Conservation (phyloP, 306 rosid genomes). For the Fragaria iinumae region DNA sequence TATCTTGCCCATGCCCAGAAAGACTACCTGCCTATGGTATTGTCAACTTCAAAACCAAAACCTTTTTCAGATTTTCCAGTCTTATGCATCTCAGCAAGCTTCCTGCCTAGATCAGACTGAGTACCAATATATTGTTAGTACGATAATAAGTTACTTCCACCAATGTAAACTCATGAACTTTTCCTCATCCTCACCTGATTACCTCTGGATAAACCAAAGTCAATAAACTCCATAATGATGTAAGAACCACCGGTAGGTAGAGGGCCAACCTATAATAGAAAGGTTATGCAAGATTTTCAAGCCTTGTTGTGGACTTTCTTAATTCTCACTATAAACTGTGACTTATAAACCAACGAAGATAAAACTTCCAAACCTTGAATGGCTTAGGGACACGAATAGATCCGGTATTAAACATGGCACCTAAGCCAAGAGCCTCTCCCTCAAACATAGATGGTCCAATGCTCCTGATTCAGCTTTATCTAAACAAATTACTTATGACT, state of each 20-base stretch:
- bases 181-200: conserved; percentile 62
- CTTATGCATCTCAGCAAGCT: conserved; percentile 94
- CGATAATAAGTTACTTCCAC: conserved; percentile 17
- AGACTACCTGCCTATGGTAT: conserved; percentile 87
- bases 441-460: conserved; percentile 93
- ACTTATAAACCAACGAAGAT: conserved; percentile 1
- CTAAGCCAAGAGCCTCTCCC: conserved; percentile 92
- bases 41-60: conserved; percentile 77
- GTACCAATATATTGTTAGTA: conserved; percentile 23
- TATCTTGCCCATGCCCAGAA: conserved; percentile 2
- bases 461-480: conserved; percentile 64
- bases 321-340: conserved; percentile 7
- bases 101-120: conserved; percentile 81
- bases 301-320: background rate
- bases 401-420: conserved; percentile 75
- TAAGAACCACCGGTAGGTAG: conserved; percentile 85
- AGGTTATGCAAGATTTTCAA: conserved; percentile 25
- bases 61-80: conserved; percentile 79
- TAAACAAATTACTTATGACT: background rate
- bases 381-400: conserved; percentile 86
- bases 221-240: conserved; percentile 90
- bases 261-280: conserved; percentile 70
- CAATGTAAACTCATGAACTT: background rate
- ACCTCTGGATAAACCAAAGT: conserved; percentile 75
- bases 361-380: conserved; percentile 57